A percentile compares a stretch with the other conserved stretches of the same genome.
phyloP scores from a whole-genome alignment of 805 yeast species.

The Starmerella potacharoeniae region DNA sequence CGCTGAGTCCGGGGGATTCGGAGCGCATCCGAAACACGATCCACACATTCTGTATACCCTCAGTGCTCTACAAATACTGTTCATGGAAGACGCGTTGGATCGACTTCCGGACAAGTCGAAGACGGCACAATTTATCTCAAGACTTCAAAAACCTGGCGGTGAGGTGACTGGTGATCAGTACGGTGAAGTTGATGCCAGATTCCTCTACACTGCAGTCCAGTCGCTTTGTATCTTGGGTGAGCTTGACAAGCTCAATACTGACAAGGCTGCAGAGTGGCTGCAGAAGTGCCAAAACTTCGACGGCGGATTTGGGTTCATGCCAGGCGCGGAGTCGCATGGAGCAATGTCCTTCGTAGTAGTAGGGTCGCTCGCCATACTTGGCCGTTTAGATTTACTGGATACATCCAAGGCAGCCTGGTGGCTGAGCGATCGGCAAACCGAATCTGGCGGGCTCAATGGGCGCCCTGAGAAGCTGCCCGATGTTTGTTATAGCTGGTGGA shows the following conservation, averaged over 20 bases:
- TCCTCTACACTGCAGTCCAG: constrained; percentile 72
- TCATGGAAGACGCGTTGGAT: constrained; percentile 51
- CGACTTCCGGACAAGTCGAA: constrained; percentile 26
- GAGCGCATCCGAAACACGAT: constrained; percentile 81
- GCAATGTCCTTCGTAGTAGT: constrained; percentile 71
- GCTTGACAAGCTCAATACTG: constrained; percentile 39
- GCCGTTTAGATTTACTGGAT: constrained; percentile 40
- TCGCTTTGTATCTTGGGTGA: constrained; percentile 58
- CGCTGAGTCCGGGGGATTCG: constrained; percentile 53
- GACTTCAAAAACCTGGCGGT: constrained; percentile 49
- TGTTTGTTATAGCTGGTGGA: constrained; percentile 99
- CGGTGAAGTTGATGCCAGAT: constrained; percentile 89
- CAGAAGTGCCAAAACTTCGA: constrained; percentile 74
- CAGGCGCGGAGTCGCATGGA: constrained; percentile 92
- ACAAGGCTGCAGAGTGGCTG: constrained; percentile 54
- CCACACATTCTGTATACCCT: constrained; percentile 76
- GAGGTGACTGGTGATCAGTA: constrained; percentile 81
- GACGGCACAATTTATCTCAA: constrained; percentile 28
- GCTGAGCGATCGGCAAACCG: constrained; percentile 83
- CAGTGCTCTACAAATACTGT: constrained; percentile 72
- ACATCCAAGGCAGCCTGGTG: constrained; percentile 50
- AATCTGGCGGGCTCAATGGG: constrained; percentile 87
- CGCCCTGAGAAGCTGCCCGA: constrained; percentile 93
- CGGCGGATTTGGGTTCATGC: constrained; percentile 89
- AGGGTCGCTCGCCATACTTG: constrained; percentile 64